Conservation (phyloP, 495 filamentous ascomycete genomes). For the Schizothecium vesticola region DNA sequence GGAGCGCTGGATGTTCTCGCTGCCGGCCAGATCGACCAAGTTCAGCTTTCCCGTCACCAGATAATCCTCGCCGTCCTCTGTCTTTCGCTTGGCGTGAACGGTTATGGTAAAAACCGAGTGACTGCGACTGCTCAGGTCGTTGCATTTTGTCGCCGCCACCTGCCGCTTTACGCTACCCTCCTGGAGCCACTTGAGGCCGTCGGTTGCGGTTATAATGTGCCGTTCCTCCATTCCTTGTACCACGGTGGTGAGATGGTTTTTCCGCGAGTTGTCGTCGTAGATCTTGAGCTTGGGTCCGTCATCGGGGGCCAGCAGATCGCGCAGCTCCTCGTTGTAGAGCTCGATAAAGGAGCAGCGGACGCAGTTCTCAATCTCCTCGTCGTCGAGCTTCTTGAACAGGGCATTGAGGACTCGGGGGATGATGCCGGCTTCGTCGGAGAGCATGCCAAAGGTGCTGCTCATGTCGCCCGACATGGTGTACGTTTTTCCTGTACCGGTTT, state of each 20-base stretch:
- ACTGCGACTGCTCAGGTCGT: constrained; percentile 91
- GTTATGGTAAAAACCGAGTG: constrained; percentile 97
- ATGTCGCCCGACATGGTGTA: constrained; percentile 99
- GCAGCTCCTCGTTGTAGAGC: constrained; percentile 93
- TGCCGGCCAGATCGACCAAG: constrained; percentile 91
- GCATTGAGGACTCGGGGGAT: constrained; percentile 85
- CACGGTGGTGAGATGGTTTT: constrained; percentile 68
- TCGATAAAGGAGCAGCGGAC: constrained; percentile 99
- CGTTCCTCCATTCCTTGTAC: constrained; percentile 98
- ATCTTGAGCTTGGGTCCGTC: constrained; percentile 88
- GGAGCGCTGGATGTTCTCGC: constrained; percentile 94
- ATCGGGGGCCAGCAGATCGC: constrained; percentile 77
- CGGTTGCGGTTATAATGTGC: constrained; percentile 75
- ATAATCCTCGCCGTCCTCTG: constrained; percentile 77
- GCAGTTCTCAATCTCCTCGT: constrained; percentile 71
- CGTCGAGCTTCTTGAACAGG: constrained; percentile 75
- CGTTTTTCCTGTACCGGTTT: constrained; percentile 96
- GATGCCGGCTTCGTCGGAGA: constrained; percentile 89
- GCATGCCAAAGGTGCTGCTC: constrained; percentile 73
- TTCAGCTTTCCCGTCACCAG: constrained; percentile 94
- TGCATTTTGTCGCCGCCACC: constrained; percentile 96
- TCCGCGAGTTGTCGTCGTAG: constrained; percentile 82
- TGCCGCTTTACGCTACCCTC: constrained; percentile 87
- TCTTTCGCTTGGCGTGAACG: constrained; percentile 72
- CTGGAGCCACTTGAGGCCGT: constrained; percentile 85